Conservation (phyloP, 345 rosid genomes). For the Eucalyptus marginata region DNA sequence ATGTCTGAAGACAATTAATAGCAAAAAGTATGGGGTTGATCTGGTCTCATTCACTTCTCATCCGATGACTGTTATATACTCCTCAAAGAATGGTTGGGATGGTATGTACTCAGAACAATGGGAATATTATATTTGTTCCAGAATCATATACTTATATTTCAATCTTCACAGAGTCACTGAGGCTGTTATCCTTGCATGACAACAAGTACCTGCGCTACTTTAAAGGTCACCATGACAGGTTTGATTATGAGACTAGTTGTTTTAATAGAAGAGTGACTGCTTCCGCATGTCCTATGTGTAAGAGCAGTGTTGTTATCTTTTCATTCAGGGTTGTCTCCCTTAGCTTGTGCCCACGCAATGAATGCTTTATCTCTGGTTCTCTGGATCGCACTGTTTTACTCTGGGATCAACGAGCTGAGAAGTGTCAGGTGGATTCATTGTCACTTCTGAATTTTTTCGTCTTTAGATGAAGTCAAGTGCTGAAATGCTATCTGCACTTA, state of each 20-base stretch:
- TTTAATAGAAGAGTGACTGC: background rate
- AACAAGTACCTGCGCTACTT: conserved; percentile 94
- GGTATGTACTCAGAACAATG: conserved; percentile 31
- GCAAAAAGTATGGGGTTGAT: conserved; percentile 98
- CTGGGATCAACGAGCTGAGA: conserved; percentile 96
- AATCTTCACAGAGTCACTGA: conserved; percentile 53
- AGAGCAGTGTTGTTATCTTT: background rate
- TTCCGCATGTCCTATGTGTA: background rate
- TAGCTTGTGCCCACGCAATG: conserved; percentile 80
- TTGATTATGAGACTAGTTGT: background rate
- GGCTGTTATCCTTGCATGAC: conserved; percentile 91
- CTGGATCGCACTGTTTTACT: conserved; percentile 95
- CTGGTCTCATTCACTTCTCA: conserved; percentile 73
- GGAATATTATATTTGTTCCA: background rate
- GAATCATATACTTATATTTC: background rate
- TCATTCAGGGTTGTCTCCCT: conserved; percentile 77
- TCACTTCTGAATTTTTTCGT: background rate
- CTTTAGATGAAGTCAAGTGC: background rate
- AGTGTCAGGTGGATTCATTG: conserved; percentile 68
- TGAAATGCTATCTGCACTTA: background rate
- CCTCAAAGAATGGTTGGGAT: conserved; percentile 98
- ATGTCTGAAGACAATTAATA: conserved; percentile 62
- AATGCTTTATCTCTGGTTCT: conserved; percentile 86
- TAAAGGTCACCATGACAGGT: conserved; percentile 99
- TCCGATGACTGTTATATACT: conserved; percentile 81